Evolutionary conservation across 805 yeast species (phyloP), one percentile per base, ranked within the genome.

Genomic region (Alloascoidea africana): DNA sequence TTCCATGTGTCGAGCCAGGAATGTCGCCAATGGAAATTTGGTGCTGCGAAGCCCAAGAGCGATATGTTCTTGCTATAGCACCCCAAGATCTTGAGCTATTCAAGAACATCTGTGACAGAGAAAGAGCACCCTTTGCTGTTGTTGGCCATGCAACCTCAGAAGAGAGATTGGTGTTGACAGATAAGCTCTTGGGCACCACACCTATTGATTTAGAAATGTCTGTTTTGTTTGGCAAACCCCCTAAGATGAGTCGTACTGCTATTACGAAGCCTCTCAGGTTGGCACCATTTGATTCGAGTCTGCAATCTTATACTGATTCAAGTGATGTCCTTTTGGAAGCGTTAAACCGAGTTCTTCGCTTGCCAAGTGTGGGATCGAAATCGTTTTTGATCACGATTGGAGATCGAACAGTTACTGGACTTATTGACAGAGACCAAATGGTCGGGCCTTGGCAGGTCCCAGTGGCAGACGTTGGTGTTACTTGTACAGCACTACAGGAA

Each of bases 361-460:
- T 91, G 46, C 98, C 98, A 18, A 63, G 96, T 4, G 98, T 91
- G 37, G 98, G 94, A 17, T 85, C 96, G 33, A 91, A 91, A 63
- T 77, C 80, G 37, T 91, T 91, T 66, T 66, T 91, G 52, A 82
- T 91, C 54, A 91, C 97, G n/a, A 91, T 91, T 54, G 98, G 96
- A 59, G 98, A 91, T 60, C 78, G 98, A 62, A 70, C 93, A n/a
- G 91, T 91, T 44, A 89, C 97, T 18, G 98, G 98, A 39, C 70
- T 91, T 48, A 79, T 91, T 43, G 97, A 93, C 52, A 77, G 98
- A 56, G 98, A 91, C 58, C 98, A 91, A 64, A 77, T 87, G 77
- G 97, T 91, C 42, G 98, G 98, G 32, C 97, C 97, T 54, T 91
- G 97, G 97, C 99, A 91, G 66, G 91, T 82, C 5, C 98, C 99